These are phyloP conservation scores for Tylopilus felleus DNA, from an alignment of 768 basidiomycete species.

Conservation along the genomic window DNA sequence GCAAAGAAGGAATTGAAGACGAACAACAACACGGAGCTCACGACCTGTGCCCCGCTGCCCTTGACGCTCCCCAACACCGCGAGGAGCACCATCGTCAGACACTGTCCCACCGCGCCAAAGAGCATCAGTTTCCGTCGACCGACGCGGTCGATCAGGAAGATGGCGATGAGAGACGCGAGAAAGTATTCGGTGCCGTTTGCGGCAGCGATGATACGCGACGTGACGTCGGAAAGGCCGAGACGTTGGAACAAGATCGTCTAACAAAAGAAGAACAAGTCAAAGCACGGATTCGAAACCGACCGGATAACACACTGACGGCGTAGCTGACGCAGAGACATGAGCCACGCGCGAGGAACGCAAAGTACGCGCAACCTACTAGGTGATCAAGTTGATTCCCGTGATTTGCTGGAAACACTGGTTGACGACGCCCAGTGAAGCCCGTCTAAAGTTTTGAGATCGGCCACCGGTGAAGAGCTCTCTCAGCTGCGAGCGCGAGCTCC, in stretches of 20 bases:
- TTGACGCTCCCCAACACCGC: constrained; percentile 54
- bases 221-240: constrained; percentile 54
- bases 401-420: constrained; percentile 71
- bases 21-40: constrained; percentile 56
- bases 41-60: constrained; percentile 45
- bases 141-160: constrained; percentile 67
- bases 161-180: constrained; percentile 67
- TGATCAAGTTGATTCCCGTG: constrained; percentile 64
- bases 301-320: constrained; percentile 22
- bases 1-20: constrained; percentile 74
- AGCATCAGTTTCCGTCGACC: constrained; percentile 73
- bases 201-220: constrained; percentile 60
- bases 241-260: constrained; percentile 54
- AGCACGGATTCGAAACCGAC: not conserved
- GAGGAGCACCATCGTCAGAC: constrained; percentile 55
- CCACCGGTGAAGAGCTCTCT: constrained; percentile 55
- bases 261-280: not conserved
- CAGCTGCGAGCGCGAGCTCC: constrained; percentile 30
- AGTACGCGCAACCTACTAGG: constrained; percentile 44
- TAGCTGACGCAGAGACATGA: constrained; percentile 25
- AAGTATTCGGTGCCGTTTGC: constrained; percentile 73
- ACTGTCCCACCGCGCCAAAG: constrained; percentile 62
- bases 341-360: constrained; percentile 13
- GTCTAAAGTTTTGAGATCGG: constrained; percentile 57
- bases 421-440: constrained; percentile 51